Conservation (phyloP, 441 rosid species). For the Viola pubescens region DNA sequence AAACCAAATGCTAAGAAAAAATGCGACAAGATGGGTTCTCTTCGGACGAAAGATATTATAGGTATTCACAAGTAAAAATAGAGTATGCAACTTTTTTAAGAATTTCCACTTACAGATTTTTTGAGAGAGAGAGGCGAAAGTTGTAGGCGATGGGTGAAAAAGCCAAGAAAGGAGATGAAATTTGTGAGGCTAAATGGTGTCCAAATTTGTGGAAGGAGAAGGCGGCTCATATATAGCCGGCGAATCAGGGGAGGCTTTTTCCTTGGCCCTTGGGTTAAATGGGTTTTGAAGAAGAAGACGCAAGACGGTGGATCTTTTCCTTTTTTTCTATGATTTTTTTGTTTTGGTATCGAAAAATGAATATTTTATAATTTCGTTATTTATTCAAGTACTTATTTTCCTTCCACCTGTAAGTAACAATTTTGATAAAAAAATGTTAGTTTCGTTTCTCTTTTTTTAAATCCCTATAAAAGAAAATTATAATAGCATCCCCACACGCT, state of each 20-base stretch:
- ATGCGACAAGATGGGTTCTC: neutral
- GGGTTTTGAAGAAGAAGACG: neutral
- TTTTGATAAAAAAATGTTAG: too few relatives aligned
- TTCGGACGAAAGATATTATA: neutral
- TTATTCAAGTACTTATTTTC: too few relatives aligned
- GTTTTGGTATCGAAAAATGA: too few relatives aligned
- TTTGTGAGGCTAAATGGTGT: too few relatives aligned
- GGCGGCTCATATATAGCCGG: neutral
- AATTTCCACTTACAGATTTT: conserved; percentile 3
- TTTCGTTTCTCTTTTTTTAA: too few relatives aligned
- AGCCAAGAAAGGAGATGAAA: neutral
- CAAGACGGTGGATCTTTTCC: neutral
- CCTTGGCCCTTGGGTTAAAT: too few relatives aligned
- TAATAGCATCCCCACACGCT: too few relatives aligned
- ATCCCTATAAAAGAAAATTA: too few relatives aligned
- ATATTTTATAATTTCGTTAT: too few relatives aligned
- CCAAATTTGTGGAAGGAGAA: too few relatives aligned
- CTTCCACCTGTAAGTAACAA: too few relatives aligned
- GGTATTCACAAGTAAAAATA: conserved; percentile 1
- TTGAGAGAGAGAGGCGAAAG: neutral
- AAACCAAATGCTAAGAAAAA: neutral
- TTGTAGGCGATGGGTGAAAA: neutral
- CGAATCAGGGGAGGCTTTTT: neutral
- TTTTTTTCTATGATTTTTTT: too few relatives aligned
- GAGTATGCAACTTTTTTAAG: neutral